Base-by-base conservation (phyloP, 768 basidiomycete species). In the Cystofilobasidium bisporidii region DNA sequence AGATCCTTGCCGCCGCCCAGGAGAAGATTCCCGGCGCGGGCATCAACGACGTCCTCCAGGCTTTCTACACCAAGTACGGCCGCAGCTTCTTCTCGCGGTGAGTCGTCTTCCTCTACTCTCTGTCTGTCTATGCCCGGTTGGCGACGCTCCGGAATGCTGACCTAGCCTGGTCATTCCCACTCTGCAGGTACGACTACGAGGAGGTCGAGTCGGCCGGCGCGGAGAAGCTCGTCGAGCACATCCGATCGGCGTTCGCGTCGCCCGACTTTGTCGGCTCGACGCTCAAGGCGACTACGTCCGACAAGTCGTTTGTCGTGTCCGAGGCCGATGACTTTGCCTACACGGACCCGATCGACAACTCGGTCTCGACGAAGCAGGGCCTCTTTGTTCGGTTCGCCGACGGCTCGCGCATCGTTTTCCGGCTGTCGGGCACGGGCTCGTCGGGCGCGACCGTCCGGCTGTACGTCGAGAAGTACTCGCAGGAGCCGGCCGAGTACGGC, bases 131-230 rank as follows among this genome's bases (percentile, higher is more conserved):
- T n/a, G n/a, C n/a, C n/a, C n/a, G n/a, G n/a, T n/a, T n/a, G n/a
- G n/a, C n/a, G n/a, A n/a, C n/a, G n/a, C n/a, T n/a, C n/a, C n/a
- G n/a, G n/a, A n/a, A n/a, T n/a, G n/a, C n/a, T n/a, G n/a, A n/a
- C n/a, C n/a, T n/a, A n/a, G n/a, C n/a, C n/a, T n/a, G n/a, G n/a
- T n/a, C n/a, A n/a, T n/a, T n/a, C n/a, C n/a, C n/a, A n/a, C n/a
- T n/a, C n/a, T n/a, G n/a, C n/a, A n/a, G n/a, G 70, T 98, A 99
- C 78, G 96, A 99, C 79, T 99, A 99, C 80, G 96, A 99, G 76
- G 96, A 98, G 77, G 91, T 96, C 56, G 82, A 89, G 2, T 91
- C 92, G 0, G 88, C 88, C 43, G 90, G 88, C 38, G 96, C 96
- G 55, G 84, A 89, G 73, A 85, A 85, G 70, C 81, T 99, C 71